Percentiles rank a stretch among this genome's conserved stretches.
These are phyloP conservation scores for Cyberlindnera samutprakarnensis DNA, from an alignment of 805 yeast species.

Conservation along the genomic window DNA sequence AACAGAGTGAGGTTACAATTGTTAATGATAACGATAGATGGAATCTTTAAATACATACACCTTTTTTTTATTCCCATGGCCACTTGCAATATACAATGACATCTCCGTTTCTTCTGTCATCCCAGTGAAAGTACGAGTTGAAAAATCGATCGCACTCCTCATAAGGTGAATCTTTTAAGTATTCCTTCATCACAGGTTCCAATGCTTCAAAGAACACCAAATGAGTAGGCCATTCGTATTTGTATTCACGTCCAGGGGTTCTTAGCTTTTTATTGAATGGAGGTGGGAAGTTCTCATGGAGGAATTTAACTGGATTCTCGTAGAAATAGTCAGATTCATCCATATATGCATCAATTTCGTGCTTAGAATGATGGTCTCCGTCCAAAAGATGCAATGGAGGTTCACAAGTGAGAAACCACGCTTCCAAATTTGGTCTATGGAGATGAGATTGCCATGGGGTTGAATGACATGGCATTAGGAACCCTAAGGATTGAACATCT, in stretches of 20 bases:
- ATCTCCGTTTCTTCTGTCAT: constrained; percentile 70
- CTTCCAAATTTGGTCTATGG: constrained; percentile 44
- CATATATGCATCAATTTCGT: constrained; percentile 41
- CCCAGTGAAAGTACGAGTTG: constrained; percentile 85
- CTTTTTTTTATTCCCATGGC: constrained; percentile 26
- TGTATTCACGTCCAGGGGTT: constrained; percentile 23
- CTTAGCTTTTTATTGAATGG: constrained; percentile 17
- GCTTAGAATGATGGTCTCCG: constrained; percentile 22
- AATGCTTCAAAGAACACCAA: constrained; percentile 66
- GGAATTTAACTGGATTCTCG: constrained; percentile 51
- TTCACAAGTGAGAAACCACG: constrained; percentile 85
- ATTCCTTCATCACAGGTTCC: constrained; percentile 35
- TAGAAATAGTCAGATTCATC: constrained; percentile 89
- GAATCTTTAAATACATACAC: constrained; percentile 6
- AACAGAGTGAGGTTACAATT: neutral
- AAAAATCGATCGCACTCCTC: constrained; percentile 48
- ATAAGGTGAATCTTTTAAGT: constrained; percentile 37
- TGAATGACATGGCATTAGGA: constrained; percentile 93
- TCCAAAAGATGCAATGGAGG: constrained; percentile 57
- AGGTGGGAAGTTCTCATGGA: constrained; percentile 47
- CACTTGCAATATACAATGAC: constrained; percentile 50
- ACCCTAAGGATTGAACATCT: constrained; percentile 52
- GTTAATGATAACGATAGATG: constrained; percentile 11
- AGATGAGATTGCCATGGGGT: constrained; percentile 90
- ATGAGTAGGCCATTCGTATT: constrained; percentile 62